phyloP scores from a whole-genome alignment of 768 basidiomycete species.

The Amanita subjunquillea region DNA sequence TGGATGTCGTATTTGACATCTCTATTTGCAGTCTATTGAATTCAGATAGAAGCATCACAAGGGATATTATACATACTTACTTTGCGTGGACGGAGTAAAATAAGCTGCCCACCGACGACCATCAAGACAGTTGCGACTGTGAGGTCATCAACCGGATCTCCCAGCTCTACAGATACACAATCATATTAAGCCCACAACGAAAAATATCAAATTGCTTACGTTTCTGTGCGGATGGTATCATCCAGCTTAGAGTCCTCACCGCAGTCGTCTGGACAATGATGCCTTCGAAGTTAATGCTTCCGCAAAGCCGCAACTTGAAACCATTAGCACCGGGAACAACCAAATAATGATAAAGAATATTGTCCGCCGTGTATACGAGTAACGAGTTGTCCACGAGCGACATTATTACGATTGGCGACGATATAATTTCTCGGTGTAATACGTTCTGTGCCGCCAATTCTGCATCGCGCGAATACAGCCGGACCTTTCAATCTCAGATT shows the following conservation, averaged over 20 bases:
- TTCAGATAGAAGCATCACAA: background rate
- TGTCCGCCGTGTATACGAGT: constrained; percentile 89
- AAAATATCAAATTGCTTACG: constrained; percentile 38
- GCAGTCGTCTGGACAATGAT: constrained; percentile 77
- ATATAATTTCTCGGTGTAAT: constrained; percentile 68
- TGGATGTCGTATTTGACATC: constrained; percentile 98
- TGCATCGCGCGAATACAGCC: constrained; percentile 88
- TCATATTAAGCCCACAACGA: constrained; percentile 5
- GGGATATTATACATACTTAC: constrained; percentile 23
- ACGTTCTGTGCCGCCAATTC: constrained; percentile 78
- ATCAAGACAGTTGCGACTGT: constrained; percentile 92
- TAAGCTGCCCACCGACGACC: constrained; percentile 87
- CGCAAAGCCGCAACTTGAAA: constrained; percentile 83
- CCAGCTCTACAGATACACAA: constrained; percentile 50
- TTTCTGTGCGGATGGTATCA: constrained; percentile 90
- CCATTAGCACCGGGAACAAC: constrained; percentile 76
- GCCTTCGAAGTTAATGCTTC: constrained; percentile 89
- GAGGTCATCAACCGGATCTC: constrained; percentile 89
- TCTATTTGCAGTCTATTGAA: constrained; percentile 57
- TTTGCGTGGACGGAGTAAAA: constrained; percentile 83
- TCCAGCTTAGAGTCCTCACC: constrained; percentile 92
- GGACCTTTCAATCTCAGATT: constrained; percentile 43
- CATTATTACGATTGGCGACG: constrained; percentile 73
- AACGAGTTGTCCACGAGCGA: constrained; percentile 93
- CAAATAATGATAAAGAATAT: constrained; percentile 86